A percentile compares a stretch with the other conserved stretches of the same genome.
Evolutionary conservation across 805 yeast species (phyloP).

Genomic region (Torulaspora maleeae): DNA sequence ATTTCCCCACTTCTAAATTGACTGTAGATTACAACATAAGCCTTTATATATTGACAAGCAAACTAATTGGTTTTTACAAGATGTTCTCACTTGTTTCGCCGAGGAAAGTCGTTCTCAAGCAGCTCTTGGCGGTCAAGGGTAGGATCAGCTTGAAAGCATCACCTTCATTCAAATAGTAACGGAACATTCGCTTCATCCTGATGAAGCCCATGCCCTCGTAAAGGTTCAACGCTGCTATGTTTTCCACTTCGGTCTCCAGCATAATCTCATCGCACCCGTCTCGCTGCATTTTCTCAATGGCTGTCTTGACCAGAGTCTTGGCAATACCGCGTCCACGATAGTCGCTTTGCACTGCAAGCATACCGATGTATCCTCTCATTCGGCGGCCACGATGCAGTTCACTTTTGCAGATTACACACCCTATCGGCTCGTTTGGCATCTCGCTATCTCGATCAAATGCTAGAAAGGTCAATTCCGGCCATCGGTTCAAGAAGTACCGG

Average conservation of each 20-base stretch:
- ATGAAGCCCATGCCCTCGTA: constrained; percentile 77
- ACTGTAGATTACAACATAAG: constrained; percentile 8
- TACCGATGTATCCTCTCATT: constrained; percentile 88
- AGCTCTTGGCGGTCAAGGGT: constrained; percentile 64
- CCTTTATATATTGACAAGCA: neutral
- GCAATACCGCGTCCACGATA: constrained; percentile 83
- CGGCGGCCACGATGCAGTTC: constrained; percentile 67
- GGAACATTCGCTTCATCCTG: constrained; percentile 65
- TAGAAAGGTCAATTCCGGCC: constrained; percentile 81
- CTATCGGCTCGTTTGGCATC: constrained; percentile 46
- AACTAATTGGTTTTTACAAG: constrained; percentile 1
- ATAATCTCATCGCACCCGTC: constrained; percentile 82
- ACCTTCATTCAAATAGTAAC: constrained; percentile 87
- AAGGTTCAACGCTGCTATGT: constrained; percentile 60
- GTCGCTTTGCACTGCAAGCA: constrained; percentile 77
- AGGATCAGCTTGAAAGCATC: constrained; percentile 87
- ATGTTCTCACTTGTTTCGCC: constrained; percentile 18
- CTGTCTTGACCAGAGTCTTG: constrained; percentile 55
- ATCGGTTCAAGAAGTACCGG: constrained; percentile 78
- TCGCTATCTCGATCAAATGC: constrained; percentile 42
- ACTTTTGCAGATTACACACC: constrained; percentile 77
- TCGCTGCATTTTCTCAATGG: constrained; percentile 59
- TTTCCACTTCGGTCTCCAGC: constrained; percentile 86
- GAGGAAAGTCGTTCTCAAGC: constrained; percentile 52
- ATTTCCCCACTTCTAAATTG: constrained; percentile 3